Conservation (phyloP, 306 rosid species). For the Citrullus amarus region DNA sequence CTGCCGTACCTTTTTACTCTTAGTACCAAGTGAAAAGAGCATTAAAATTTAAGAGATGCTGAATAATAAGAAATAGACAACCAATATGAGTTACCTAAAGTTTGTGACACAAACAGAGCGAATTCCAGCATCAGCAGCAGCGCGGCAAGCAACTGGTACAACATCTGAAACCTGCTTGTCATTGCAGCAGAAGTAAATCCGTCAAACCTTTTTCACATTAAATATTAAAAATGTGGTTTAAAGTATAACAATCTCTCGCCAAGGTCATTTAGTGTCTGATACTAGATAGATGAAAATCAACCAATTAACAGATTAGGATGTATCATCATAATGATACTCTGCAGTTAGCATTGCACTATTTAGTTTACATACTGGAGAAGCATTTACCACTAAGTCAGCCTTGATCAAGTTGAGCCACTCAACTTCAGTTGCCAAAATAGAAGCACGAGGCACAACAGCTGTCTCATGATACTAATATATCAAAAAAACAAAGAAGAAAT, state of each 20-base stretch:
- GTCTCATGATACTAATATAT: conserved; percentile 32
- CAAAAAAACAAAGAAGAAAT: neutral
- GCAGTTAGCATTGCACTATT: neutral
- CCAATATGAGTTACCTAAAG: conserved; percentile 45
- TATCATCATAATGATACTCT: neutral
- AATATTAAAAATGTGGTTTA: neutral
- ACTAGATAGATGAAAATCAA: neutral
- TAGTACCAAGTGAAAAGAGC: neutral
- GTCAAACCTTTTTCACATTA: neutral
- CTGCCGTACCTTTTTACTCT: neutral
- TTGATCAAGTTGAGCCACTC: conserved; percentile 85
- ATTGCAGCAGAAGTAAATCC: conserved; percentile 12
- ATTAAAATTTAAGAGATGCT: neutral
- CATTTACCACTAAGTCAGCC: conserved; percentile 82
- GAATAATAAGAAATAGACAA: neutral
- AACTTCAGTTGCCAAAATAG: conserved; percentile 60
- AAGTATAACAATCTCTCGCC: neutral
- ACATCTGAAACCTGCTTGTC: conserved; percentile 75
- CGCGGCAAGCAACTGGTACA: conserved; percentile 97
- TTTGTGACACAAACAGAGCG: conserved; percentile 93
- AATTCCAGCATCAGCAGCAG: conserved; percentile 98
- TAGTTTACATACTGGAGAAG: neutral
- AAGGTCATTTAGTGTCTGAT: neutral
- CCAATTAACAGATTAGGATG: neutral
- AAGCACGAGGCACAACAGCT: conserved; percentile 79